phyloP scores from a whole-genome alignment of 116 monocot species.

The Papilionanthe hybrid region DNA sequence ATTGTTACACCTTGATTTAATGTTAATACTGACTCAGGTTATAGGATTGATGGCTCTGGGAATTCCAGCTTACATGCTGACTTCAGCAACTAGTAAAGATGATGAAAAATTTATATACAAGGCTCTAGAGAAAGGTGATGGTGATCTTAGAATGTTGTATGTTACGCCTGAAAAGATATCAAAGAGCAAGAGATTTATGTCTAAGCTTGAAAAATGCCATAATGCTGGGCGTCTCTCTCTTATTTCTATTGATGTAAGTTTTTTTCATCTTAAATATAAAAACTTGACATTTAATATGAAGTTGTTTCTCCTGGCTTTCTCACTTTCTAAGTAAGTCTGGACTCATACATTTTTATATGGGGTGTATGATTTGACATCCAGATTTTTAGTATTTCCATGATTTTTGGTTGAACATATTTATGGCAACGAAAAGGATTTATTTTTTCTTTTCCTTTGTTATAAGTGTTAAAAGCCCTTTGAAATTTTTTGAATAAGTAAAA shows the following conservation, averaged over 20 bases:
- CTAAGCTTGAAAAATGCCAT: conserved; percentile 98
- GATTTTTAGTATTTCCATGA: neutral
- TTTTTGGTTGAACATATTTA: neutral
- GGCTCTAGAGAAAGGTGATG: conserved; percentile 91
- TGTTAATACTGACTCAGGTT: conserved; percentile 47
- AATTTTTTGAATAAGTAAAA: neutral
- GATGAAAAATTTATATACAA: conserved; percentile 82
- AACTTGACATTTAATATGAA: neutral
- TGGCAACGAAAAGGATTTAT: neutral
- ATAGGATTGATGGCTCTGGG: conserved; percentile 90
- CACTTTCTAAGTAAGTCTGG: neutral
- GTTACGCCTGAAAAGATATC: conserved; percentile 99
- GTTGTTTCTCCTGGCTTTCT: neutral
- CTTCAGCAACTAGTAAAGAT: conserved; percentile 88
- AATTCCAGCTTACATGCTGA: conserved; percentile 82
- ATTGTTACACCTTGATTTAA: conserved; percentile 2
- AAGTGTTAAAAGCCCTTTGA: neutral
- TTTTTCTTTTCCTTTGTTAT: neutral
- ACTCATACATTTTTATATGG: neutral
- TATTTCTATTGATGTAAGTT: conserved; percentile 93
- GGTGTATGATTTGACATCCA: neutral
- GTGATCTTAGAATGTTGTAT: conserved; percentile 81
- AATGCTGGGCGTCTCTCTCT: conserved; percentile 90
- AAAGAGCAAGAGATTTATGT: conserved; percentile 99
- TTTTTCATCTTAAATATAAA: neutral